These are phyloP conservation scores for Populus ilicifolia DNA, from an alignment of 345 rosid species.

Conservation along the genomic window DNA sequence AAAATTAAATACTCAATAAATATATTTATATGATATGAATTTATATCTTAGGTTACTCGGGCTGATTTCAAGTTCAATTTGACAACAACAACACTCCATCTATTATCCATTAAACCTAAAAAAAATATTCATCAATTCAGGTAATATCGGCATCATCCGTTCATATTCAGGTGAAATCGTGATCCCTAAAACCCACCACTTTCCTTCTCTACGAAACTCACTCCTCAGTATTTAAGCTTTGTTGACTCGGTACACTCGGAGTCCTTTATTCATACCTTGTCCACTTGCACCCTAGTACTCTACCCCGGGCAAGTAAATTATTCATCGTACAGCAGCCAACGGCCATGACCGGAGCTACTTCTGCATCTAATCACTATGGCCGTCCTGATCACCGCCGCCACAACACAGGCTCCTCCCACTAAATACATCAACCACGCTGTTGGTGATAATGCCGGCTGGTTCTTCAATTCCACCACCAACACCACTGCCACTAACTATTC, in stretches of 20 bases:
- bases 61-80: too few relatives aligned
- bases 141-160: too few relatives aligned
- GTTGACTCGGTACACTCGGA: neutral
- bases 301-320: neutral
- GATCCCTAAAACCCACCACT: neutral
- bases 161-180: too few relatives aligned
- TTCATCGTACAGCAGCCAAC: neutral
- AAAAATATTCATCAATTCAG: too few relatives aligned
- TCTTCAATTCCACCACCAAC: slow-evolving; percentile 47
- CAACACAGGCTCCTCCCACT: slow-evolving; percentile 16
- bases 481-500: slow-evolving; percentile 43
- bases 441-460: slow-evolving; percentile 51
- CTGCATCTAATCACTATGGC: slow-evolving; percentile 23
- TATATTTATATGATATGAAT: too few relatives aligned
- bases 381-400: slow-evolving; percentile 31
- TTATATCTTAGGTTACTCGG: too few relatives aligned
- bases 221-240: neutral
- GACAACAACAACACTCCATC: too few relatives aligned
- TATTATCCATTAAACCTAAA: too few relatives aligned
- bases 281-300: neutral
- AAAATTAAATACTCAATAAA: too few relatives aligned
- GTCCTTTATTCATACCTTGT: neutral
- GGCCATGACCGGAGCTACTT: slow-evolving; percentile 20
- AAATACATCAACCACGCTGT: slow-evolving; percentile 53
- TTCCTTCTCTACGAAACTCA: neutral